phyloP scores from a whole-genome alignment of 164 flowering plant species.

The Magnolia officinalis region DNA sequence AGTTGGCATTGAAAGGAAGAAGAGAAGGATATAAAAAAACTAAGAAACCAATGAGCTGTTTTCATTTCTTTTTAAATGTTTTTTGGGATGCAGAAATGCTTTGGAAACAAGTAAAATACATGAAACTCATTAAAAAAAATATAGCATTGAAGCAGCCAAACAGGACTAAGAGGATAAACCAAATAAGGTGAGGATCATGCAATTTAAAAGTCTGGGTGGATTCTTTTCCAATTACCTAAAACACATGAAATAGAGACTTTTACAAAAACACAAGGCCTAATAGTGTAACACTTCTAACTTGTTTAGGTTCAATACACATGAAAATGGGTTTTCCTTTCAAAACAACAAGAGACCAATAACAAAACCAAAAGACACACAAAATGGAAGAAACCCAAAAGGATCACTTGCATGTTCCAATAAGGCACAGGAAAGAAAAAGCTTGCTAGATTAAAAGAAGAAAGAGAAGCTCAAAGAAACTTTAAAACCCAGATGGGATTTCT shows the following conservation, averaged over 20 bases:
- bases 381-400: background rate
- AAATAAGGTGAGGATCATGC: background rate
- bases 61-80: background rate
- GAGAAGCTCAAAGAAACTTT: background rate
- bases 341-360: background rate
- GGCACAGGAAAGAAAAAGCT: background rate
- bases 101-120: no score
- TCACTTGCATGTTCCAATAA: background rate
- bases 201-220: background rate
- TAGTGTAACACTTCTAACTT: no score
- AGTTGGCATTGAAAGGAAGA: background rate
- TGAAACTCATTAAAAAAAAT: background rate
- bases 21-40: background rate
- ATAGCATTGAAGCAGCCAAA: background rate
- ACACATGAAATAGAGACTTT: no score
- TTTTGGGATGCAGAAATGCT: background rate
- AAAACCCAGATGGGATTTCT: conserved; percentile 8
- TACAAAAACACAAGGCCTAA: no score
- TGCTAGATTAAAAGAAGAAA: background rate
- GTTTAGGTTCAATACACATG: no score
- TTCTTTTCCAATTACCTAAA: background rate
- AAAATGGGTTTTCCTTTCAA: no score
- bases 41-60: background rate
- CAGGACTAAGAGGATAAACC: background rate
- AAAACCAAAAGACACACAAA: background rate